Conservation (phyloP, 371 early-diverging fungal species). For the Basidiobolus meristosporus region DNA sequence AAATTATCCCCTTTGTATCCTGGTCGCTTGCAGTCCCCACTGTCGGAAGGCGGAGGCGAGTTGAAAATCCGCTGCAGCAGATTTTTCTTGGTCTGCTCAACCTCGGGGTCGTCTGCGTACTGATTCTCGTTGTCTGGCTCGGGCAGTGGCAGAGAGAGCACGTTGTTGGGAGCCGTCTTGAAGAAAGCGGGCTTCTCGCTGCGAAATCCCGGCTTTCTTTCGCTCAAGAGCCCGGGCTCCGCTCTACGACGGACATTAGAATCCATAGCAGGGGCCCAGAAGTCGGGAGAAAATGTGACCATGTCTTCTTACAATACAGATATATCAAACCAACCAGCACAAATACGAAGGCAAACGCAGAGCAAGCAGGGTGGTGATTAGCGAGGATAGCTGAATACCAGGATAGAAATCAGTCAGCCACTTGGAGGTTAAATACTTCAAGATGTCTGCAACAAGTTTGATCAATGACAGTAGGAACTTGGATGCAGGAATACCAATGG, state of each 20-base stretch:
- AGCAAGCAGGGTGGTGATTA: too few species aligned
- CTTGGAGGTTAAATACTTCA: too few species aligned
- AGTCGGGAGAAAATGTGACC: slow-evolving; percentile 22
- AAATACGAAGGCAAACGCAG: neutral
- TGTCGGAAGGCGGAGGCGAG: neutral
- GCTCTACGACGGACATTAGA: slow-evolving; percentile 16
- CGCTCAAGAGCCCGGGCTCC: neutral
- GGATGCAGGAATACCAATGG: too few species aligned
- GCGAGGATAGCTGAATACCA: too few species aligned
- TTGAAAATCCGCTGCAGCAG: neutral
- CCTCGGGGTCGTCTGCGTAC: neutral
- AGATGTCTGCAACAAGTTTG: too few species aligned
- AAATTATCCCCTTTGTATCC: neutral
- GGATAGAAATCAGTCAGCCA: too few species aligned
- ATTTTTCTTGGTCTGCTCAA: neutral
- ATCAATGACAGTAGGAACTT: too few species aligned
- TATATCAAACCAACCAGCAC: too few species aligned
- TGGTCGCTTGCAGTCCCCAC: neutral
- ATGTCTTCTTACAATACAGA: too few species aligned
- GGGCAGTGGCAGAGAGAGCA: neutral
- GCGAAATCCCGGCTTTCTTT: neutral
- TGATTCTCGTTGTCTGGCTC: neutral
- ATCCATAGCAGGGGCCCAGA: slow-evolving; percentile 22
- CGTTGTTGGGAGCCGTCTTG: neutral
- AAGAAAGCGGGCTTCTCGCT: neutral